Percentiles rank a stretch among this genome's conserved stretches.
Evolutionary conservation across 441 rosid genomes (phyloP).

Genomic region (Populus hybrid): DNA sequence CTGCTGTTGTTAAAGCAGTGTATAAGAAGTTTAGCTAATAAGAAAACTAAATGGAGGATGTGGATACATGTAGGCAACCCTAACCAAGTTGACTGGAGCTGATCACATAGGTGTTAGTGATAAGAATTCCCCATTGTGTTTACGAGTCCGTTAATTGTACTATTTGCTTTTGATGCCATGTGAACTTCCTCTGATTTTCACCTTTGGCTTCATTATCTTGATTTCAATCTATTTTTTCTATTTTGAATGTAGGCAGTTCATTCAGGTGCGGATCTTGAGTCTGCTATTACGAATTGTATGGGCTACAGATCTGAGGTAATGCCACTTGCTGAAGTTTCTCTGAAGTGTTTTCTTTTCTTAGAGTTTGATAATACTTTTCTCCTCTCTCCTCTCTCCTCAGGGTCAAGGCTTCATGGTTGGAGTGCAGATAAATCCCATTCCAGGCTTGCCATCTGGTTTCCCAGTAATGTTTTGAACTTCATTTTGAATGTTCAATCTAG

Average conservation of each 20-base stretch:
- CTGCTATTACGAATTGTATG: slow-evolving; percentile 93
- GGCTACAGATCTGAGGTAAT: slow-evolving; percentile 84
- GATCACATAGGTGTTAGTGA: neutral
- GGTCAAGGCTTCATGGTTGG: slow-evolving; percentile 99
- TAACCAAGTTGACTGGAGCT: neutral
- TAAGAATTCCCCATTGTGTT: slow-evolving; percentile 1
- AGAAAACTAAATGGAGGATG: neutral
- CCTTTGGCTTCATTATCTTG: slow-evolving; percentile 14
- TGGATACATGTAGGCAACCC: neutral
- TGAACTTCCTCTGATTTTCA: slow-evolving; percentile 13
- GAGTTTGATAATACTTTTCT: slow-evolving; percentile 18
- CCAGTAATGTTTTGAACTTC: slow-evolving; percentile 53
- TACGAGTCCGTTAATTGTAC: neutral
- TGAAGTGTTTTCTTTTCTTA: slow-evolving; percentile 16
- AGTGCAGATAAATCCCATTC: slow-evolving; percentile 83
- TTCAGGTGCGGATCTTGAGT: slow-evolving; percentile 99
- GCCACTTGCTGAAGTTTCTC: slow-evolving; percentile 17
- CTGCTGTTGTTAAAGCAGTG: neutral
- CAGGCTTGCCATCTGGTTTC: slow-evolving; percentile 91
- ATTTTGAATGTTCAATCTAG: slow-evolving; percentile 21
- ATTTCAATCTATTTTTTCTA: neutral
- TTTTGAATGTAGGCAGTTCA: slow-evolving; percentile 81
- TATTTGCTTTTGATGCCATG: slow-evolving; percentile 5
- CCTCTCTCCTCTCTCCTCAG: slow-evolving; percentile 43
- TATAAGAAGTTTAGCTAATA: neutral